These are phyloP conservation scores for Aspergillus cavernicola DNA, from an alignment of 495 filamentous ascomycete species.

Conservation along the genomic window DNA sequence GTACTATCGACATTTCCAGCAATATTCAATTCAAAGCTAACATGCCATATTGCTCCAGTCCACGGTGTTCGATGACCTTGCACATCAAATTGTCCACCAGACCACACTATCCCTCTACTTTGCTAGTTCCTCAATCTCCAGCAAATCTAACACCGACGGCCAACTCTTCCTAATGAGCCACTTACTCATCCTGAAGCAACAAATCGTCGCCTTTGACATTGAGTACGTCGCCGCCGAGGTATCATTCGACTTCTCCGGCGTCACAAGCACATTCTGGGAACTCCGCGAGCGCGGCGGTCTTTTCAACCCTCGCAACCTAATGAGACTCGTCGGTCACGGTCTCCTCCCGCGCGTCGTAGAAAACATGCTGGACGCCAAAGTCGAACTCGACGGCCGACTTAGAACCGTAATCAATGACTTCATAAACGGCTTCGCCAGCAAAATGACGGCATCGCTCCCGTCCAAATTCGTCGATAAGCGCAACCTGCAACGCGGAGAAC, in stretches of 20 bases:
- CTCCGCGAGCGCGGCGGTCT: constrained; percentile 64
- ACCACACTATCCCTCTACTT: constrained; percentile 63
- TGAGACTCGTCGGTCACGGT: constrained; percentile 56
- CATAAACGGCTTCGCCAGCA: constrained; percentile 54
- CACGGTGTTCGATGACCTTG: constrained; percentile 72
- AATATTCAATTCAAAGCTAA: constrained; percentile 3
- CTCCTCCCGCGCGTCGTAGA: constrained; percentile 60
- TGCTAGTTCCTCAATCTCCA: constrained; percentile 47
- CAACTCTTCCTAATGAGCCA: constrained; percentile 90
- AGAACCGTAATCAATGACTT: constrained; percentile 78
- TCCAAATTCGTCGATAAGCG: constrained; percentile 39
- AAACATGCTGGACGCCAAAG: constrained; percentile 72
- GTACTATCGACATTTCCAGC: constrained; percentile 28
- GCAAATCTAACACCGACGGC: constrained; percentile 59
- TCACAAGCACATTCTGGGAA: constrained; percentile 77
- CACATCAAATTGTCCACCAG: constrained; percentile 72
- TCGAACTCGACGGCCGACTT: constrained; percentile 75
- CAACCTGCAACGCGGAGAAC: constrained; percentile 34
- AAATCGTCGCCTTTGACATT: constrained; percentile 90
- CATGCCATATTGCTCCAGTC: constrained; percentile 37
- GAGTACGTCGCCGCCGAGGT: constrained; percentile 74
- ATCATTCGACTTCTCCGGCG: constrained; percentile 71
- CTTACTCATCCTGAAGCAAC: constrained; percentile 83
- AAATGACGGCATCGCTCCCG: constrained; percentile 52
- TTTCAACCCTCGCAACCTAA: constrained; percentile 61